Base-by-base conservation (phyloP, 163 green algal genomes). In the Scenedesmus sp. region DNA sequence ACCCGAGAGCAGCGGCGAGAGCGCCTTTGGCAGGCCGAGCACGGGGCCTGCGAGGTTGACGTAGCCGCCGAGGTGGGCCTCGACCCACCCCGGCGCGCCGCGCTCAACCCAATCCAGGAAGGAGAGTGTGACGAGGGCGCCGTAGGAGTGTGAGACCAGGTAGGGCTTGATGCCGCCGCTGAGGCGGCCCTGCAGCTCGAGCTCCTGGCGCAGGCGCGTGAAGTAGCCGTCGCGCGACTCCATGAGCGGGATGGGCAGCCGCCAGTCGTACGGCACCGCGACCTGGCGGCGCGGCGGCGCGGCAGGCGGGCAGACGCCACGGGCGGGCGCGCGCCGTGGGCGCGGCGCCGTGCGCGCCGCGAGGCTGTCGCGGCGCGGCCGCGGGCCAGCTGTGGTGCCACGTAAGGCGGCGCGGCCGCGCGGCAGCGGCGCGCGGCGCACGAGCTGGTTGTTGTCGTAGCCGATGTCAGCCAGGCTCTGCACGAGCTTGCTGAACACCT, bases 1-100 rank as follows among this genome's bases (percentile, higher is more conserved):
- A 90, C 90, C 91, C 73, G 89, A 94, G 29, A 96, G 84, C 22
- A 95, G 63, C 0, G 90, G 85, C 11, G 88, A 89, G 24, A 97
- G 39, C 4, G 87, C 83, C 79, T 98, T 98, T n/a, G 94, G 87
- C 31, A 95, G 85, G 0, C 94, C 93, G 69, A 98, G 86, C 6
- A 82, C 74, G 24, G 92, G 89, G 0, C 91, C 92, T 1, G 88
- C 94, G 34, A 97, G 90, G 76, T 95, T 93, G 51, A 93, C 77
- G 36, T 90, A 86, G 0, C 82, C 76, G 1, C 87, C 73, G 18
- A 98, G 70, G 76, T 97, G 86, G 42, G 83, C 54, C 28, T 93
- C 86, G 47, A 92, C 84, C 93, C 93, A 98, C 3, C 83, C 84
- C 0, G 77, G 64, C 48, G 85, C 47, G 24, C 6, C 10, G 39